These are phyloP conservation scores for Rhypophila decipiens DNA, from an alignment of 495 filamentous ascomycete genomes.

Conservation along the genomic window DNA sequence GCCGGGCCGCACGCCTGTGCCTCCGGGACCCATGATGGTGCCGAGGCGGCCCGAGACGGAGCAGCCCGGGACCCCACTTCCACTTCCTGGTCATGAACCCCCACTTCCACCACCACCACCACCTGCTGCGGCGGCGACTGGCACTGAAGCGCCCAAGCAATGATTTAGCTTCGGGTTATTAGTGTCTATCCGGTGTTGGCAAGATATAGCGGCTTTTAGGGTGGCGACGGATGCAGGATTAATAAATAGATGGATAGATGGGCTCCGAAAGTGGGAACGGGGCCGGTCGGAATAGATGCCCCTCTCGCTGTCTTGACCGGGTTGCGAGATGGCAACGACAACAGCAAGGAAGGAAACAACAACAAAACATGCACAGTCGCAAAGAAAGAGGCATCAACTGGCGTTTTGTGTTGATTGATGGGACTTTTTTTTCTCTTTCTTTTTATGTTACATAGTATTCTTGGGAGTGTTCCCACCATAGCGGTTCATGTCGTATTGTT, in stretches of 20 bases:
- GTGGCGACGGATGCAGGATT: no score
- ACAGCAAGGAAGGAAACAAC: no score
- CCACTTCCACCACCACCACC: constrained; percentile 14
- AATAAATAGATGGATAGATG: no score
- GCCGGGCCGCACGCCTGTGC: constrained; percentile 41
- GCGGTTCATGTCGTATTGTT: no score
- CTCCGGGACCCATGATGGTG: constrained; percentile 41
- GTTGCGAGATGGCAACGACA: no score
- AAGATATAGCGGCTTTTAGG: no score
- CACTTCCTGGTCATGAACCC: constrained; percentile 5
- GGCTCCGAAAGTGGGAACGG: no score
- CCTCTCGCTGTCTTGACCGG: no score
- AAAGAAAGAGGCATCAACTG: not conserved
- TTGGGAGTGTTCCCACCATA: no score
- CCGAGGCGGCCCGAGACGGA: constrained; percentile 27
- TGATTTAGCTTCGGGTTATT: not conserved
- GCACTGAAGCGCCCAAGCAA: not conserved
- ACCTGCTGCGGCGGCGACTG: constrained; percentile 13
- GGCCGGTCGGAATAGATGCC: no score
- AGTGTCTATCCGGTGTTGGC: not conserved
- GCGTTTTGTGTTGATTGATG: not conserved
- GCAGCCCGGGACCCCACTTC: constrained; percentile 16
- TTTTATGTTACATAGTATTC: no score
- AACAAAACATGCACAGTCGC: no score
- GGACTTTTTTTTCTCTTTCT: not conserved